Evolutionary conservation across 768 basidiomycete species (phyloP).

Genomic region (Panaeolus papilionaceus): DNA sequence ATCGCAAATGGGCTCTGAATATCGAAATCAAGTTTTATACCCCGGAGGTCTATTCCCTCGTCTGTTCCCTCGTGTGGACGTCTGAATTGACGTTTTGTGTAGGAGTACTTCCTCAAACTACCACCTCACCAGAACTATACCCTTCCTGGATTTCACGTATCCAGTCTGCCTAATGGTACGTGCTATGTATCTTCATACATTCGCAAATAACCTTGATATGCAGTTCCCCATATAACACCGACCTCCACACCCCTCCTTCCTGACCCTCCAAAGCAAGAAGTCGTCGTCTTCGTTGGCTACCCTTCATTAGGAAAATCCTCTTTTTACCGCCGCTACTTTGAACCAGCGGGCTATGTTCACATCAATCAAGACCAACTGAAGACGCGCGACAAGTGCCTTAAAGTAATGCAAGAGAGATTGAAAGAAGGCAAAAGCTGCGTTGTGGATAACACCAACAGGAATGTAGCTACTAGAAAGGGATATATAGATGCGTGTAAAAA

Average conservation of each 20-base stretch:
- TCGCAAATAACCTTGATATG: conserved; percentile 14
- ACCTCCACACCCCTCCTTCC: conserved; percentile 58
- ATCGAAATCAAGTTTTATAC: conserved; percentile 76
- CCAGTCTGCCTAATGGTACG: conserved; percentile 45
- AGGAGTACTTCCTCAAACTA: conserved; percentile 83
- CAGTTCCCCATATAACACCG: conserved; percentile 59
- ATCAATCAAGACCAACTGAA: conserved; percentile 88
- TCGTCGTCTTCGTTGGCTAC: conserved; percentile 59
- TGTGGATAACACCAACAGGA: conserved; percentile 94
- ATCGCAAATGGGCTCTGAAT: conserved; percentile 87
- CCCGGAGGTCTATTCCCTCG: conserved; percentile 70
- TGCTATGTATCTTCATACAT: conserved; percentile 11
- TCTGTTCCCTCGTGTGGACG: not conserved
- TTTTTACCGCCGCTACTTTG: conserved; percentile 77
- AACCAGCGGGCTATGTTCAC: conserved; percentile 71
- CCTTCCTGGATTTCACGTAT: conserved; percentile 76
- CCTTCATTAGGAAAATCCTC: conserved; percentile 80
- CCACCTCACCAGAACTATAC: conserved; percentile 46
- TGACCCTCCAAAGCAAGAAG: conserved; percentile 41
- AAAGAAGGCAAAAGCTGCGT: conserved; percentile 69
- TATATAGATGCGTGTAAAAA: conserved; percentile 76
- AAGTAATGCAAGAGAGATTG: conserved; percentile 61
- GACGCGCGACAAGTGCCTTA: conserved; percentile 78
- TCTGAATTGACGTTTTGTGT: not conserved
- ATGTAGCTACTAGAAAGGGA: conserved; percentile 65